Base-by-base conservation (phyloP, 495 filamentous ascomycete genomes). In the Hypoxylon lienhwacheense region DNA sequence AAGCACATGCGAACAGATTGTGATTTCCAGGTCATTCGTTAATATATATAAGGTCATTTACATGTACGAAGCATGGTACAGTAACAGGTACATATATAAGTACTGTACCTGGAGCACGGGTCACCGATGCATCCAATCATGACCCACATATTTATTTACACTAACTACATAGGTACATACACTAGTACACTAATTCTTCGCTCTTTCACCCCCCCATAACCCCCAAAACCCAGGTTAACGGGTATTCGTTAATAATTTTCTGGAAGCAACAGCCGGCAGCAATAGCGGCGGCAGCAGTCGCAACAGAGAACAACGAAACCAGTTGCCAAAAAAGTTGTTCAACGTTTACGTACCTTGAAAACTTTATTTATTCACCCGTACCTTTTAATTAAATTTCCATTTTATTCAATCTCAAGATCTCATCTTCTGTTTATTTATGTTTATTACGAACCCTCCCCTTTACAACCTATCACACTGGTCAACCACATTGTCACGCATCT, bases 101-200 rank as follows among this genome's bases (percentile, higher is more conserved):
- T n/a, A n/a, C n/a, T n/a, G n/a, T n/a, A n/a, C n/a, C n/a, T n/a
- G n/a, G n/a, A n/a, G n/a, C n/a, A n/a, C n/a, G n/a, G n/a, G n/a
- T n/a, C n/a, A n/a, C n/a, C n/a, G n/a, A n/a, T 46, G 34, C 37
- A 34, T 34, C 52, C 45, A 55, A 43, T 49, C 3, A 31, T 1
- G 53, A 36, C 31, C 53, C 44, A 55, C 44, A 55, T 44, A 48
- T 22, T 44, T 40, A 44, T 48, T 49, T 55, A 55, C n/a, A n/a
- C n/a, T n/a, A n/a, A n/a, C n/a, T n/a, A 35, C 6, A 2, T 26
- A 26, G 24, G 5, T 35, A 12, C n/a, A 7, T 7, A 11, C 12
- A 2, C 32, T n/a, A n/a, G n/a, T n/a, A 12, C 14, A 11, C 32
- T 14, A 35, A 14, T 5, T 2, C n/a, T 14, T 14, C 16, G 32